Evolutionary conservation across 768 basidiomycete genomes (phyloP).

Genomic region (Chalciporus piperatus): DNA sequence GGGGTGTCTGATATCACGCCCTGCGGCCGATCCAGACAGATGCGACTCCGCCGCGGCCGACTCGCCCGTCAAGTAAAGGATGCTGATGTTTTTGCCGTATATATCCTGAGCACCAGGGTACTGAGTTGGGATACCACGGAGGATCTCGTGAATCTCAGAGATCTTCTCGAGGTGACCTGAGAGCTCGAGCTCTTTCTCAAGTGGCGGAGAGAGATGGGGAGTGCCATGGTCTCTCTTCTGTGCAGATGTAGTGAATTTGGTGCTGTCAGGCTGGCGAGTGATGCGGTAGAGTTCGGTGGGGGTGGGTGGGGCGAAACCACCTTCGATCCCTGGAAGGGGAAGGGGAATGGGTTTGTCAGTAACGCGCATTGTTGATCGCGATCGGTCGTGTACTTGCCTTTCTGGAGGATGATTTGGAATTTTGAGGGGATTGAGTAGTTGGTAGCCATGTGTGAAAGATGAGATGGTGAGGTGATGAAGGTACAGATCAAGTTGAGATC

Average conservation of each 20-base stretch:
- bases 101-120: constrained; percentile 64
- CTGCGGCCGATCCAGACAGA: constrained; percentile 58
- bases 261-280: constrained; percentile 35
- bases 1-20: constrained; percentile 43
- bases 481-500: neutral
- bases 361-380: neutral
- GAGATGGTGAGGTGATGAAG: neutral
- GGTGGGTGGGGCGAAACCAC: constrained; percentile 72
- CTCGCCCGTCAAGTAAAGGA: constrained; percentile 44
- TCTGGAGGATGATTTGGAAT: constrained; percentile 41
- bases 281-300: constrained; percentile 55
- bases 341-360: neutral
- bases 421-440: constrained; percentile 17
- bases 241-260: constrained; percentile 44
- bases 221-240: constrained; percentile 50
- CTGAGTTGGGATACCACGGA: constrained; percentile 43
- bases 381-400: constrained; percentile 39
- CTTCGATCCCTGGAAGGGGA: constrained; percentile 58
- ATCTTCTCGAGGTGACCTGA: constrained; percentile 6
- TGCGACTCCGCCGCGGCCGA: constrained; percentile 53
- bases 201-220: constrained; percentile 37
- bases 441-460: constrained; percentile 1
- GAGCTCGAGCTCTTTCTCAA: constrained; percentile 49
- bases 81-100: constrained; percentile 67
- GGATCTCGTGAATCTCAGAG: constrained; percentile 49